phyloP scores from a whole-genome alignment of 164 flowering plant genomes.

The Stephania cephalantha region DNA sequence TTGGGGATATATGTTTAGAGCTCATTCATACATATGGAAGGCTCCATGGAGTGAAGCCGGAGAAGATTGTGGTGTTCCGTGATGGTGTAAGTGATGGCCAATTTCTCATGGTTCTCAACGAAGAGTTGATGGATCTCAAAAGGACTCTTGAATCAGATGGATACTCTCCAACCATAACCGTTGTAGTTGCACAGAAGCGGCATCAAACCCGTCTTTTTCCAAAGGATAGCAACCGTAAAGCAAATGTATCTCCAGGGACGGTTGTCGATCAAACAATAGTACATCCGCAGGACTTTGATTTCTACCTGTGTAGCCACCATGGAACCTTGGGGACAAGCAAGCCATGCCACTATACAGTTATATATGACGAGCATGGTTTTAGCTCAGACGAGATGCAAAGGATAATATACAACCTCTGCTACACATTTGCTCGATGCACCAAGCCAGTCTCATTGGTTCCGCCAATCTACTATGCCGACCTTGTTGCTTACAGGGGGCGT shows the following conservation, averaged over 20 bases:
- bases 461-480: constrained; percentile 78
- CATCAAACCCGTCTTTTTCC: constrained; percentile 70
- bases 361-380: constrained; percentile 61
- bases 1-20: constrained; percentile 61
- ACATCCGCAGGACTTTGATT: constrained; percentile 62
- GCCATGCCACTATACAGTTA: constrained; percentile 68
- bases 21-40: constrained; percentile 40
- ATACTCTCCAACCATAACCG: constrained; percentile 52
- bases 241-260: constrained; percentile 73
- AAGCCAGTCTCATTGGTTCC: constrained; percentile 76
- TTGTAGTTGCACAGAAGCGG: constrained; percentile 69
- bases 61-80: constrained; percentile 59
- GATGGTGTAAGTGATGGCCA: constrained; percentile 89
- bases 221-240: constrained; percentile 13
- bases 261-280: constrained; percentile 61
- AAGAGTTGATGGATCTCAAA: constrained; percentile 50
- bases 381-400: constrained; percentile 56
- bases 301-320: constrained; percentile 69
- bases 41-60: constrained; percentile 37
- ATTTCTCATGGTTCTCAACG: constrained; percentile 72
- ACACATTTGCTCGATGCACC: constrained; percentile 76
- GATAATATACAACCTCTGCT: constrained; percentile 68
- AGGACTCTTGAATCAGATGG: constrained; percentile 18
- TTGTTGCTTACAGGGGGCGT: constrained; percentile 68
- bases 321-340: constrained; percentile 79